A percentile compares a stretch with the other conserved stretches of the same genome.
Conservation (phyloP, 2,329 filamentous ascomycete genomes). For the Monosporascus sp. region DNA sequence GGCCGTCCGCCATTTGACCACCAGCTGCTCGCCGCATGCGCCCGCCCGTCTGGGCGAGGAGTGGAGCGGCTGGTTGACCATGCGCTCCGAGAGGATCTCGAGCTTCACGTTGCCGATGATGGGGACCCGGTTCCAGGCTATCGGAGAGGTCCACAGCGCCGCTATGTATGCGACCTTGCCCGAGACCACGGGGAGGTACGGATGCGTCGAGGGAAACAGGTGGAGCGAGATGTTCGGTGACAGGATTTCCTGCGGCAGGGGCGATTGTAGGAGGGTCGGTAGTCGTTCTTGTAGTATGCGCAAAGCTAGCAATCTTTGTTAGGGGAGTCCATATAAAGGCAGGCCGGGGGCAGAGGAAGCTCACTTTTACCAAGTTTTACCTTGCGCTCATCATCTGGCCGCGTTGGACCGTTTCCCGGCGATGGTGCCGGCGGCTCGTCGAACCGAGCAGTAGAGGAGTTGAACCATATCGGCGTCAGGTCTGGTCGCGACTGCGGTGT, state of each 20-base stretch:
- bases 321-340: conserved; percentile 2
- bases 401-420: conserved; percentile 16
- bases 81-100: conserved; percentile 83
- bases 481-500: conserved; percentile 19
- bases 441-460: conserved; percentile 29
- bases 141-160: conserved; percentile 90
- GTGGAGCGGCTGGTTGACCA: conserved; percentile 57
- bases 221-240: conserved; percentile 67
- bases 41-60: conserved; percentile 46
- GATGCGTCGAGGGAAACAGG: conserved; percentile 72
- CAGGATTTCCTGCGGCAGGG: conserved; percentile 69
- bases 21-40: conserved; percentile 68
- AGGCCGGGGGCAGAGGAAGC: conserved; percentile 15
- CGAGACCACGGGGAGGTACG: conserved; percentile 85
- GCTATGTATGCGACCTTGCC: conserved; percentile 88
- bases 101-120: conserved; percentile 86
- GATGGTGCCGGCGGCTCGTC: conserved; percentile 11
- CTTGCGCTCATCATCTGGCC: conserved; percentile 50
- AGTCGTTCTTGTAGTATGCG: conserved; percentile 61
- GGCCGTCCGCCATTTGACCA: conserved; percentile 82
- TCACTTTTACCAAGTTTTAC: conserved; percentile 59
- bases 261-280: conserved; percentile 62
- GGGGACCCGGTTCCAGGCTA: conserved; percentile 91
- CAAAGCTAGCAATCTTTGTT: conserved; percentile 42
- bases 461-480: conserved; percentile 40